phyloP scores from a whole-genome alignment of 169 alveolate genomes.

The Eimeria falciformis region DNA sequence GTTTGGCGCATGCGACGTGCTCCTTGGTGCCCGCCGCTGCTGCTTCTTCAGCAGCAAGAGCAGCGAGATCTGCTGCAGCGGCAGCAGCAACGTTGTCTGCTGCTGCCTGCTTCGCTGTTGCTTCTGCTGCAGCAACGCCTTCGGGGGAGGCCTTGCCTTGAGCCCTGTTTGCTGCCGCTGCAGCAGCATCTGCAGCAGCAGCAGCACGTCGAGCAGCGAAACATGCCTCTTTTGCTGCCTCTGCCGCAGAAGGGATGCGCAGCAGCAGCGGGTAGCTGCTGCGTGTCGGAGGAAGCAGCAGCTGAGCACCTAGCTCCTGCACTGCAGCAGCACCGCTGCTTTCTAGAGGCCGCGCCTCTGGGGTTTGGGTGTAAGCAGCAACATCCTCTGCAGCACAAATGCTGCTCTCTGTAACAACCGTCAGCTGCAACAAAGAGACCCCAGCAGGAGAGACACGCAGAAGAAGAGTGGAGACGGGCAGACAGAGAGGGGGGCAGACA shows the following conservation, averaged over 20 bases:
- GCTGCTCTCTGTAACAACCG: constrained; percentile 20
- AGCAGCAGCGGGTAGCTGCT: constrained; percentile 54
- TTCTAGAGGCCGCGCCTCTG: background rate
- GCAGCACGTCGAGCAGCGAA: constrained; percentile 27
- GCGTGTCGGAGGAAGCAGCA: constrained; percentile 27
- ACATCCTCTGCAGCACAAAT: background rate
- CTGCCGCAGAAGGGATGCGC: constrained; percentile 30
- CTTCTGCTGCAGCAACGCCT: constrained; percentile 51
- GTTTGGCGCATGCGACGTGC: constrained; percentile 39
- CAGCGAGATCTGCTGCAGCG: constrained; percentile 39
- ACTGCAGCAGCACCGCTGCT: constrained; percentile 24
- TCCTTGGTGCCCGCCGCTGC: background rate
- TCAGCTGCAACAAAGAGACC: constrained; percentile 2
- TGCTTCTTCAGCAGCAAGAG: constrained; percentile 20
- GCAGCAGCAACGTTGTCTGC: constrained; percentile 42
- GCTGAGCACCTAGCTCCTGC: constrained; percentile 23
- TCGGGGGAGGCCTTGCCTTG: constrained; percentile 36
- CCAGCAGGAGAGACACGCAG: background rate
- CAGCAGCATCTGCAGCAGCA: constrained; percentile 33
- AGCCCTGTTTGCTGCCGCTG: constrained; percentile 49
- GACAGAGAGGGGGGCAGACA: background rate
- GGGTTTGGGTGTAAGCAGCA: background rate
- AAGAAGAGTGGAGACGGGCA: background rate
- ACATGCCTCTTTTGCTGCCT: background rate
- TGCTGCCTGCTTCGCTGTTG: constrained; percentile 38